A percentile compares a stretch with the other conserved stretches of the same genome.
Evolutionary conservation across 2,329 filamentous ascomycete genomes (phyloP).

Genomic region (Verticillium zaregamsianum): DNA sequence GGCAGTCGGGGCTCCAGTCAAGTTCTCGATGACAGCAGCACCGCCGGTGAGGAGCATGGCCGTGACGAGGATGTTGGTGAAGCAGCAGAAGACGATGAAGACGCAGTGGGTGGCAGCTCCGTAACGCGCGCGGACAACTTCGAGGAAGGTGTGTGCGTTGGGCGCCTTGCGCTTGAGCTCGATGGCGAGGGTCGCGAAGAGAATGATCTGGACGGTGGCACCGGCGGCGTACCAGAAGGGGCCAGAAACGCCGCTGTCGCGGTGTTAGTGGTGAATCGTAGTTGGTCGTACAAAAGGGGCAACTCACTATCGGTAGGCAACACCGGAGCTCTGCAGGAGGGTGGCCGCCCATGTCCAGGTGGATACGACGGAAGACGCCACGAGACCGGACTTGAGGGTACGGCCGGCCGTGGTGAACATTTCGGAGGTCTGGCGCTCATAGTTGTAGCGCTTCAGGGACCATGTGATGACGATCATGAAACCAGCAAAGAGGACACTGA

Average conservation of each 20-base stretch:
- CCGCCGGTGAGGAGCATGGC: conserved; percentile 87
- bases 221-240: conserved; percentile 59
- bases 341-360: conserved; percentile 94
- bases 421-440: conserved; percentile 81
- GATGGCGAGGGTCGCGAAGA: conserved; percentile 88
- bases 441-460: conserved; percentile 56
- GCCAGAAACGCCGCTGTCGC: conserved; percentile 50
- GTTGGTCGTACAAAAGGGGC: rapidly evolving
- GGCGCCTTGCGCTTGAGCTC: conserved; percentile 83
- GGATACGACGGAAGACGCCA: conserved; percentile 84
- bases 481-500: conserved; percentile 9
- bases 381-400: conserved; percentile 83
- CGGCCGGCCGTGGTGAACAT: conserved; percentile 89
- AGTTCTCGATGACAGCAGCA: conserved; percentile 22
- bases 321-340: conserved; percentile 71
- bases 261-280: neutral
- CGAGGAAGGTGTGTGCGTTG: conserved; percentile 81
- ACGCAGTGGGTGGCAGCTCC: conserved; percentile 67
- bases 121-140: conserved; percentile 79
- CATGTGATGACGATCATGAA: conserved; percentile 59
- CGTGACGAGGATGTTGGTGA: conserved; percentile 79
- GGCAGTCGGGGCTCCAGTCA: conserved; percentile 48
- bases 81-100: conserved; percentile 75
- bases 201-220: conserved; percentile 81
- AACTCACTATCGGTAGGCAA: conserved; percentile 67